These are phyloP conservation scores for Calonectria hongkongensis DNA, from an alignment of 2,329 filamentous ascomycete species.

Conservation along the genomic window DNA sequence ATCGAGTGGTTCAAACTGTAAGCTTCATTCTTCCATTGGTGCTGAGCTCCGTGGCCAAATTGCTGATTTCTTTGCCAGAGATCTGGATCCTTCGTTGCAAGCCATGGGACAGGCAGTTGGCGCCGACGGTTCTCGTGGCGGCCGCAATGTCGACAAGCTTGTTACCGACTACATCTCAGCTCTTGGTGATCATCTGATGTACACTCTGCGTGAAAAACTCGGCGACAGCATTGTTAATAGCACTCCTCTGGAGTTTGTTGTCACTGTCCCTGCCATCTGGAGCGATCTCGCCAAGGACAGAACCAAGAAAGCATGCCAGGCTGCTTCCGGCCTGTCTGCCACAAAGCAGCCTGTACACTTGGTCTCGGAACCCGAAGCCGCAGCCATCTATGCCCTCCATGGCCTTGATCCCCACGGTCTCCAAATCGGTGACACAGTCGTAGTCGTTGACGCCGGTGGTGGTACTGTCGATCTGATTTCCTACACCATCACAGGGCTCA, in stretches of 20 bases:
- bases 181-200: constrained; percentile 66
- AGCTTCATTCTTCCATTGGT: constrained; percentile 43
- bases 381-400: constrained; percentile 67
- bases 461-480: constrained; percentile 72
- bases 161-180: constrained; percentile 69
- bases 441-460: constrained; percentile 72
- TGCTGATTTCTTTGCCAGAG: constrained; percentile 50
- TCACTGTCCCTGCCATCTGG: constrained; percentile 76
- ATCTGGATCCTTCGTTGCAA: constrained; percentile 61
- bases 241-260: constrained; percentile 68
- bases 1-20: constrained; percentile 71
- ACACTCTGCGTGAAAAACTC: constrained; percentile 65
- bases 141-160: constrained; percentile 62
- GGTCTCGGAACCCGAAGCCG: constrained; percentile 70
- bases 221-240: constrained; percentile 63
- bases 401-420: constrained; percentile 62
- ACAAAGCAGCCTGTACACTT: constrained; percentile 61
- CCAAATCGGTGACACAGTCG: constrained; percentile 66
- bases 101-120: constrained; percentile 56
- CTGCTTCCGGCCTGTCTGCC: constrained; percentile 57
- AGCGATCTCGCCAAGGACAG: constrained; percentile 70
- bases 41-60: neutral
- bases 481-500: constrained; percentile 66
- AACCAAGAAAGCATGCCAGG: constrained; percentile 66
- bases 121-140: constrained; percentile 53